Evolutionary conservation across 2,329 filamentous ascomycete genomes (phyloP).

Genomic region (Fusarium armeniacum): DNA sequence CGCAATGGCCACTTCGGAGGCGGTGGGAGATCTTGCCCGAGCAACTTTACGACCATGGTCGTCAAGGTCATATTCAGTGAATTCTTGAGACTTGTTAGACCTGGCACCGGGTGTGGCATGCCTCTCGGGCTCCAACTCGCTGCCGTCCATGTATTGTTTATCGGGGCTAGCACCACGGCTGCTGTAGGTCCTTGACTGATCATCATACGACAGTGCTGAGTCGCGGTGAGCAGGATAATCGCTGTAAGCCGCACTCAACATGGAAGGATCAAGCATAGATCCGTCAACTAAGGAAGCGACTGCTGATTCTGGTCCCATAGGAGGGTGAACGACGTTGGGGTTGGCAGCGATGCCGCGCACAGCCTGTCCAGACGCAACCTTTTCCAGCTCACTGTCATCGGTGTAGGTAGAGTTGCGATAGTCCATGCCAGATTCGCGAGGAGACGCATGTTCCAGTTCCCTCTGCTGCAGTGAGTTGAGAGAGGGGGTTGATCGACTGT

Average conservation of each 20-base stretch:
- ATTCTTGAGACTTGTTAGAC: slow-evolving; percentile 61
- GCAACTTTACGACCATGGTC: slow-evolving; percentile 70
- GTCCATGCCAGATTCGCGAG: slow-evolving; percentile 70
- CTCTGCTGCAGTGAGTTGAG: slow-evolving; percentile 59
- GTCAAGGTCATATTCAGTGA: slow-evolving; percentile 70
- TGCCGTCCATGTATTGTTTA: slow-evolving; percentile 60
- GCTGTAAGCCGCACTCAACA: slow-evolving; percentile 70
- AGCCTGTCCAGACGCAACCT: slow-evolving; percentile 74
- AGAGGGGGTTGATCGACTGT: slow-evolving; percentile 55
- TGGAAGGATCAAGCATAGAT: slow-evolving; percentile 76
- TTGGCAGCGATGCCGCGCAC: slow-evolving; percentile 80
- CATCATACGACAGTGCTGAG: slow-evolving; percentile 54
- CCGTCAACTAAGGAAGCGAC: slow-evolving; percentile 90
- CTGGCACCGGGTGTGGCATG: slow-evolving; percentile 58
- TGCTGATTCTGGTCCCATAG: slow-evolving; percentile 83
- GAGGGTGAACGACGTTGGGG: slow-evolving; percentile 80
- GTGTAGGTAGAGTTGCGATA: slow-evolving; percentile 66
- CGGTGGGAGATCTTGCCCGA: slow-evolving; percentile 64
- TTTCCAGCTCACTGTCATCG: slow-evolving; percentile 70
- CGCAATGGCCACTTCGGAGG: slow-evolving; percentile 70
- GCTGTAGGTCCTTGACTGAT: slow-evolving; percentile 51
- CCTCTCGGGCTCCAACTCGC: slow-evolving; percentile 57
- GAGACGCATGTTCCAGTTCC: slow-evolving; percentile 66
- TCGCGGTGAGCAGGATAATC: slow-evolving; percentile 61
- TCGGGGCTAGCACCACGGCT: slow-evolving; percentile 57